phyloP scores from a whole-genome alignment of 495 filamentous ascomycete species.

The Friedmanniomyces endolithicus region DNA sequence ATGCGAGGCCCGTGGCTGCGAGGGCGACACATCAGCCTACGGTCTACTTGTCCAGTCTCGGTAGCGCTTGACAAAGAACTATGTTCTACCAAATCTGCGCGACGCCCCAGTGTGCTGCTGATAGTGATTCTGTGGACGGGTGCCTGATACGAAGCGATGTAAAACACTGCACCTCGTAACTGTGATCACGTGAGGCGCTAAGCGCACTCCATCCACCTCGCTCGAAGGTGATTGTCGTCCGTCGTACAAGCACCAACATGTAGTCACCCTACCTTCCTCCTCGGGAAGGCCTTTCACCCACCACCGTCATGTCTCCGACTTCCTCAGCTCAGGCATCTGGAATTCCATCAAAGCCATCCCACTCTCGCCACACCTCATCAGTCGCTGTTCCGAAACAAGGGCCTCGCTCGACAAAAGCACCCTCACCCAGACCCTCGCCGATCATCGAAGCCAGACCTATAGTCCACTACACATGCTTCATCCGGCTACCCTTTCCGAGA shows the following conservation, averaged over 20 bases:
- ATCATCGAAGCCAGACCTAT: slow-evolving; percentile 15
- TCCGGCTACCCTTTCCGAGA: slow-evolving; percentile 77
- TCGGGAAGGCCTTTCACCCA: neutral
- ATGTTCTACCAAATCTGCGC: neutral
- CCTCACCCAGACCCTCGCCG: neutral
- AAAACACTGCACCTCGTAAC: neutral
- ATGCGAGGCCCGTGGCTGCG: neutral
- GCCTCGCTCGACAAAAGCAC: neutral
- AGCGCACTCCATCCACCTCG: neutral
- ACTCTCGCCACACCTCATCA: slow-evolving; percentile 6
- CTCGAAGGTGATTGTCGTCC: neutral
- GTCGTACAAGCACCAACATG: no score
- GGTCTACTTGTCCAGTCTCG: neutral
- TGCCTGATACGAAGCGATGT: neutral
- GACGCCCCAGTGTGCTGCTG: neutral
- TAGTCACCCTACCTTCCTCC: neutral
- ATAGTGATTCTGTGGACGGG: neutral
- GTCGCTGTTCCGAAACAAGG: neutral
- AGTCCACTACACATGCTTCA: slow-evolving; percentile 58
- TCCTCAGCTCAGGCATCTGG: neutral
- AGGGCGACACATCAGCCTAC: neutral
- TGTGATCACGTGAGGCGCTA: neutral
- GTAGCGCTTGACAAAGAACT: slow-evolving; percentile 8
- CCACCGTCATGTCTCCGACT: slow-evolving; percentile 4
- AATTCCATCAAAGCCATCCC: neutral